A percentile compares a stretch with the other conserved stretches of the same genome.
Conservation (phyloP, 768 basidiomycete genomes). For the Peribolospora kevripleyi region DNA sequence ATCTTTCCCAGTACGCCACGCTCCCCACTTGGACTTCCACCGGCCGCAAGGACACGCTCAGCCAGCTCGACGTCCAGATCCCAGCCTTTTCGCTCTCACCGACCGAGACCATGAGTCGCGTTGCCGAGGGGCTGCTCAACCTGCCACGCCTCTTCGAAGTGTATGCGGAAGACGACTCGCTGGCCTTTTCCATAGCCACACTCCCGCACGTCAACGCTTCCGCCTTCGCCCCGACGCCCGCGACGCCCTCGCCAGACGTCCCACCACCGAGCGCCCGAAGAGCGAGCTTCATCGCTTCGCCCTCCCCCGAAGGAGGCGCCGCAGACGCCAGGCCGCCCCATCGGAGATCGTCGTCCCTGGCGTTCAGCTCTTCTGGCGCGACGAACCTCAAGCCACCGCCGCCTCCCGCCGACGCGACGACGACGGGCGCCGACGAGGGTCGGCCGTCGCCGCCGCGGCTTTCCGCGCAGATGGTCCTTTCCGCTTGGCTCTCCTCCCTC, state of each 20-base stretch:
- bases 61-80: slow-evolving; percentile 29
- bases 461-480: slow-evolving; percentile 55
- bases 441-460: slow-evolving; percentile 15
- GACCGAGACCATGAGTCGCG: slow-evolving; percentile 60
- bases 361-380: neutral
- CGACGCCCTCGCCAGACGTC: neutral
- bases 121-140: slow-evolving; percentile 83
- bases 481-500: slow-evolving; percentile 80
- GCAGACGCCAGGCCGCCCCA: slow-evolving; percentile 20
- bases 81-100: slow-evolving; percentile 86
- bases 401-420: slow-evolving; percentile 5
- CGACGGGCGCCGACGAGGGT: neutral
- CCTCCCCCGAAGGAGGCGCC: neutral
- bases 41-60: slow-evolving; percentile 28
- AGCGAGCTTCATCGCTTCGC: neutral
- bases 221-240: slow-evolving; percentile 9
- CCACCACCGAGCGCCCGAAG: neutral
- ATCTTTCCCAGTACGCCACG: slow-evolving; percentile 45
- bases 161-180: slow-evolving; percentile 72
- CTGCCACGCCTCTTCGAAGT: slow-evolving; percentile 82
- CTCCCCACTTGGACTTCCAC: slow-evolving; percentile 38
- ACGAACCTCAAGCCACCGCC: neutral
- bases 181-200: slow-evolving; percentile 64
- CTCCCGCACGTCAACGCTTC: slow-evolving; percentile 45
- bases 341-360: slow-evolving; percentile 19